A percentile compares a stretch with the other conserved stretches of the same genome.
These are phyloP conservation scores for Knufia petricola DNA, from an alignment of 2,329 filamentous ascomycete genomes.

Conservation along the genomic window DNA sequence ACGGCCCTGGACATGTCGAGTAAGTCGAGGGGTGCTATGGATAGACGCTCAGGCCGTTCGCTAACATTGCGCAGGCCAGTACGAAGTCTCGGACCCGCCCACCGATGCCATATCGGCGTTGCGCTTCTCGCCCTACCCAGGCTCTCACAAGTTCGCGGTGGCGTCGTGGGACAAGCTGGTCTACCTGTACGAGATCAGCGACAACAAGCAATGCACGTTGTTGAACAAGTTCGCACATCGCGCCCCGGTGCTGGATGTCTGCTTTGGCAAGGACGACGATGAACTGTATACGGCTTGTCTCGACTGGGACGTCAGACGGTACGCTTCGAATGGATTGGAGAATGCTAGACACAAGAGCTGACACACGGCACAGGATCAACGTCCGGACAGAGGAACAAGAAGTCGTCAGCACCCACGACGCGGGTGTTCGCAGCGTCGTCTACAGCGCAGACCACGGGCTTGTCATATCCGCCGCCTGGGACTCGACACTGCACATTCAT, in stretches of 20 bases:
- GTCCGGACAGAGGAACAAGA: conserved; percentile 62
- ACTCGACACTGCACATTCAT: conserved; percentile 80
- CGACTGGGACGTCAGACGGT: conserved; percentile 78
- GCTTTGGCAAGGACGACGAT: conserved; percentile 73
- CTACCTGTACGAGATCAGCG: conserved; percentile 74
- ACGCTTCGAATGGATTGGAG: conserved; percentile 18
- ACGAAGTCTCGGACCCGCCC: conserved; percentile 72
- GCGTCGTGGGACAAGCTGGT: conserved; percentile 91
- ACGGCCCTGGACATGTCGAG: conserved; percentile 11
- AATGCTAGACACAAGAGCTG: conserved; percentile 10
- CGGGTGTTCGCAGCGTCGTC: conserved; percentile 72
- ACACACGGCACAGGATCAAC: conserved; percentile 48
- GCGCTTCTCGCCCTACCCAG: conserved; percentile 69
- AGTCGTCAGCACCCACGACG: conserved; percentile 66
- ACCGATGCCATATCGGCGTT: conserved; percentile 79
- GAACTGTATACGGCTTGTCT: conserved; percentile 80
- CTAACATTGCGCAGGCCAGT: conserved; percentile 50
- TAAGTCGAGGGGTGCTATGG: conserved; percentile 3
- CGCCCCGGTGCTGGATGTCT: conserved; percentile 81
- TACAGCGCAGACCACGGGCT: conserved; percentile 69
- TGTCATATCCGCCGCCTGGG: conserved; percentile 87
- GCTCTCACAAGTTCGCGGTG: conserved; percentile 70
- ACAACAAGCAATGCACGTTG: conserved; percentile 43
- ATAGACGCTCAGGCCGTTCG: background rate
- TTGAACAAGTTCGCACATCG: conserved; percentile 55